A percentile compares a stretch with the other conserved stretches of the same genome.
Conservation (phyloP, 2,329 filamentous ascomycete genomes). For the Epicoccum sorghinum region DNA sequence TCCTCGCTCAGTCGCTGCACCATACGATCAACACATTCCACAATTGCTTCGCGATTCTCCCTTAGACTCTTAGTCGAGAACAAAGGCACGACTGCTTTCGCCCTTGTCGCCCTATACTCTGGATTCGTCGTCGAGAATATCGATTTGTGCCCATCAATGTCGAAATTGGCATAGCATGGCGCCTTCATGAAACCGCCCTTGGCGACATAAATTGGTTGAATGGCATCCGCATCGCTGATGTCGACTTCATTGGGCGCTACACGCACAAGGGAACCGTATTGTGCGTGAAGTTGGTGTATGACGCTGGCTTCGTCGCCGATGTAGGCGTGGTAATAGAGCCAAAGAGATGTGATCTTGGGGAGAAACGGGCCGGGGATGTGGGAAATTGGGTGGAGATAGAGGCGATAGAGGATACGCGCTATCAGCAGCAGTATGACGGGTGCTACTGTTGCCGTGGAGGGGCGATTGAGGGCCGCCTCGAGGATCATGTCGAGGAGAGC, state of each 20-base stretch:
- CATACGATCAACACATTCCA: conserved; percentile 52
- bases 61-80: conserved; percentile 57
- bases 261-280: conserved; percentile 32
- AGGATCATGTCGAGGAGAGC: neutral
- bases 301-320: conserved; percentile 33
- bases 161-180: conserved; percentile 60
- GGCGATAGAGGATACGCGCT: conserved; percentile 25
- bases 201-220: conserved; percentile 58
- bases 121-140: conserved; percentile 59
- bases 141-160: conserved; percentile 61
- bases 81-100: conserved; percentile 58
- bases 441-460: neutral
- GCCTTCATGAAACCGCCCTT: conserved; percentile 62
- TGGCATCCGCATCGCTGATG: conserved; percentile 44
- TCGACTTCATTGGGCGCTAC: conserved; percentile 37
- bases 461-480: neutral
- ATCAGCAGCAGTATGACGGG: conserved; percentile 15
- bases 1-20: conserved; percentile 50
- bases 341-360: conserved; percentile 31
- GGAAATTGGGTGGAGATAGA: conserved; percentile 31
- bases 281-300: conserved; percentile 28
- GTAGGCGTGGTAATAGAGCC: conserved; percentile 39
- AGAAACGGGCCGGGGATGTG: conserved; percentile 32
- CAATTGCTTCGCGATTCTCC: conserved; percentile 47
- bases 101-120: conserved; percentile 51